Base-by-base conservation (phyloP, 192 early-diverging fungal genomes). In the Phycomyces blakesleeanus region DNA sequence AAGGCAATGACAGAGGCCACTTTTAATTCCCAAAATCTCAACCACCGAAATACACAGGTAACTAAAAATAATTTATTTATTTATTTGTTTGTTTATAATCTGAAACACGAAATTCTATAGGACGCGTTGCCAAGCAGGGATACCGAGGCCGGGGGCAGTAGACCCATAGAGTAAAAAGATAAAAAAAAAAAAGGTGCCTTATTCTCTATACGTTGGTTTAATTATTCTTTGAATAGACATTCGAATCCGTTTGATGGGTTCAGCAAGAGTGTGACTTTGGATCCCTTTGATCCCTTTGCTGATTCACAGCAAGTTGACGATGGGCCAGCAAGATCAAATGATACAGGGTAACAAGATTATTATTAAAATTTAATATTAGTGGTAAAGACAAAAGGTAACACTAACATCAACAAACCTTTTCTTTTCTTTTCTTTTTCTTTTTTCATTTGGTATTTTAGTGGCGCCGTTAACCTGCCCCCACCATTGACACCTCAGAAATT, bases 1-100 rank as follows among this genome's bases (percentile, higher is more conserved):
- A 66, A 74, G 20, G 72, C 73, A 20, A 22, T 84, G 38, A 61
- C 47, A 52, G 53, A 59, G 38, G 78, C 77, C 9, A 80, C 71
- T 9, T 69, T 68, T 37, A 76, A 70, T 16, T 84, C 76, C 16
- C 63, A 63, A 27, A 11, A 55, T 5, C 24, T 62, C n/a, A 60
- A 75, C 52, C 39, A 50, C 29, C 51, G 62, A 41, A 50, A 51
- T 29, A 63, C 55, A 22, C 49, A 59, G 44, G 37, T 29, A 64
- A 49, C 5, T 10, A 24, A 26, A 57, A 57, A 38, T 29, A 57
- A 39, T 22, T 58, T 44, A 51, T 12, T 34, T 5, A 34, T 34
- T 5, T 34, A 34, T 34, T 34, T 34, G 7, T 34, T 5, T 34
- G 7, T 34, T 34, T 34, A 34, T 34, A 34, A 5, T 34, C 29